Conservation (phyloP, 106 monocot genomes). For the Dendrobium huoshanense region DNA sequence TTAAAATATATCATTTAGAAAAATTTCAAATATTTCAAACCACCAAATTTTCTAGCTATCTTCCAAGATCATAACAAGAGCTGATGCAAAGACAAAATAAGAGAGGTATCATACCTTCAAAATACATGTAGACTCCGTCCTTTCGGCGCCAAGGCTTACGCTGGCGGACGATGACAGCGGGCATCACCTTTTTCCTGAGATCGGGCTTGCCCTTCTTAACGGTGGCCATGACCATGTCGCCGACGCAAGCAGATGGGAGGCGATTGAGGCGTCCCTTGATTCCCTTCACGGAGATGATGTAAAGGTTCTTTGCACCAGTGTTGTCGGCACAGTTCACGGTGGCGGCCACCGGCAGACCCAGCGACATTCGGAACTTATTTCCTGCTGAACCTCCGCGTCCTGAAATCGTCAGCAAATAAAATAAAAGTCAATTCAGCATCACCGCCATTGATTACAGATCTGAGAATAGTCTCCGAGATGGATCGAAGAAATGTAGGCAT, state of each 20-base stretch:
- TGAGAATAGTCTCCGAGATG: neutral
- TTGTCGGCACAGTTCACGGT: slow-evolving; percentile 30
- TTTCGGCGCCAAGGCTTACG: slow-evolving; percentile 26
- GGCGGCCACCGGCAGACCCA: slow-evolving; percentile 27
- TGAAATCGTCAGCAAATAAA: neutral
- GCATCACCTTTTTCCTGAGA: slow-evolving; percentile 31
- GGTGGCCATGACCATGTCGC: slow-evolving; percentile 28
- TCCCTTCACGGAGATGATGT: slow-evolving; percentile 28
- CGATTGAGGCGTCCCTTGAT: slow-evolving; percentile 26
- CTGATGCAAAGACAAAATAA: neutral
- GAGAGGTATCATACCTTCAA: slow-evolving; percentile 17
- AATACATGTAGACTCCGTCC: slow-evolving; percentile 31
- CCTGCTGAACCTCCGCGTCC: slow-evolving; percentile 26
- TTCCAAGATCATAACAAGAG: neutral
- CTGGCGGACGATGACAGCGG: slow-evolving; percentile 24
- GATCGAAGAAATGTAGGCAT: neutral
- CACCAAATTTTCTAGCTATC: neutral
- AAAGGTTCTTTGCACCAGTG: slow-evolving; percentile 28
- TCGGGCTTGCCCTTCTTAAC: slow-evolving; percentile 32
- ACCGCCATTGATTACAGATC: neutral
- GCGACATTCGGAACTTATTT: slow-evolving; percentile 30
- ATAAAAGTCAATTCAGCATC: neutral
- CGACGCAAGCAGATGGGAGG: slow-evolving; percentile 26
- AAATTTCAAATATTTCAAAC: neutral
- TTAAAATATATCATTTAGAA: neutral